Base-by-base conservation (phyloP, 2,329 filamentous ascomycete genomes). In the Pseudocercospora musae region DNA sequence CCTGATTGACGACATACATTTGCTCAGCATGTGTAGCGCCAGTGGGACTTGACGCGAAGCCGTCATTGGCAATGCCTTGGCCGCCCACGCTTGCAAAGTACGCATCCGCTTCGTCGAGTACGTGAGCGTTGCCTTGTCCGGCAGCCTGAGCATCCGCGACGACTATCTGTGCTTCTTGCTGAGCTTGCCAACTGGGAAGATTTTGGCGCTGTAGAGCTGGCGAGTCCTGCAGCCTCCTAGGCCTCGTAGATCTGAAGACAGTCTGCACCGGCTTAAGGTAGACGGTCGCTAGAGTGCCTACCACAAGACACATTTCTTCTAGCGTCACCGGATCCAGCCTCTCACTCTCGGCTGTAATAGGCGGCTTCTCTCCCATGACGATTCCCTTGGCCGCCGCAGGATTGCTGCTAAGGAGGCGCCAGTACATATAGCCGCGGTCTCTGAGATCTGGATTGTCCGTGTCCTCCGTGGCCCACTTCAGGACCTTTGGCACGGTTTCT, bases 391-490 rank as follows among this genome's bases (percentile, higher is more conserved):
- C 95, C 0, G 89, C 87, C 55, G 89, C 87, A 69, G 96, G 94
- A 75, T 97, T 93, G 0, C 92, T 96, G 1, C 92, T 96, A 1
- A 99, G 84, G 13, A 99, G 84, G 4, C 95, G 91, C 95, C 95
- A 99, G 81, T 99, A 99, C 93, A 99, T 98, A 81, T 97, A 99
- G 0, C 95, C 95, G 71, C 95, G 84, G 76, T 99, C 95, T 66
- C 95, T 88, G 27, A 99, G 85, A 77, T 99, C 95, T 0, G 95
- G 95, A 76, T 99, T 97, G 74, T 99, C 95, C n/a, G 94, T 98
- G 76, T 98, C 95, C 76, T 98, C 95, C 0, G 95, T 99, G 4
- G 95, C 96, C 94, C 95, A 98, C 78, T 98, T 98, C 56, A 99
- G 82, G 2, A 98, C 94, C 72, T 92, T 92, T 0, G 94, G 95